These are phyloP conservation scores for Cokeromyces recurvatus DNA, from an alignment of 371 early-diverging fungal species.

Conservation along the genomic window DNA sequence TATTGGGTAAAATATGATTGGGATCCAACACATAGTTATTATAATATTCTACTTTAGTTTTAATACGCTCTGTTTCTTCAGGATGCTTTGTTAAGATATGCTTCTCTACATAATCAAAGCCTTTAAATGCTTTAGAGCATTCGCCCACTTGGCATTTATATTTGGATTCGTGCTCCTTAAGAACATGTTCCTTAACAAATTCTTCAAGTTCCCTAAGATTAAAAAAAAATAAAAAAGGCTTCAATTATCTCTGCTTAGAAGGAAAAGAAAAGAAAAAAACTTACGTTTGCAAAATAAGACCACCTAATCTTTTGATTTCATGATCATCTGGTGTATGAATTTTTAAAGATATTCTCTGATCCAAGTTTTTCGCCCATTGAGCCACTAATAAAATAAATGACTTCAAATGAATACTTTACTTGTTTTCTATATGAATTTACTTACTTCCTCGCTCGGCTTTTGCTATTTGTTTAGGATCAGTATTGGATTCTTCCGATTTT, in stretches of 20 bases:
- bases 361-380: slow-evolving; percentile 59
- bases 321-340: slow-evolving; percentile 60
- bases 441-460: slow-evolving; percentile 24
- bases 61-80: slow-evolving; percentile 57
- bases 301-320: slow-evolving; percentile 70
- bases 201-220: slow-evolving; percentile 39
- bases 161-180: slow-evolving; percentile 76
- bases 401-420: no score
- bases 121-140: slow-evolving; percentile 93
- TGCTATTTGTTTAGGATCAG: slow-evolving; percentile 21
- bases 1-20: slow-evolving; percentile 51
- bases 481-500: not conserved
- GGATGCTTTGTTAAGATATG: slow-evolving; percentile 88
- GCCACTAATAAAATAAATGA: slow-evolving; percentile 23
- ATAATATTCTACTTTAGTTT: slow-evolving; percentile 65
- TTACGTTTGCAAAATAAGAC: slow-evolving; percentile 69
- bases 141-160: slow-evolving; percentile 76
- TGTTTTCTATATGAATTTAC: no score
- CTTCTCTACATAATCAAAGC: slow-evolving; percentile 89
- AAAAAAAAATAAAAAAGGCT: no score
- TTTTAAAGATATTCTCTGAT: slow-evolving; percentile 60
- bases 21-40: slow-evolving; percentile 89
- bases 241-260: no score
- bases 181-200: slow-evolving; percentile 51
- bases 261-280: slow-evolving; percentile 10